Percentiles rank a stretch among this genome's conserved stretches.
Conservation (phyloP, 2,329 filamentous ascomycete species). For the Sporothrix schenckii region DNA sequence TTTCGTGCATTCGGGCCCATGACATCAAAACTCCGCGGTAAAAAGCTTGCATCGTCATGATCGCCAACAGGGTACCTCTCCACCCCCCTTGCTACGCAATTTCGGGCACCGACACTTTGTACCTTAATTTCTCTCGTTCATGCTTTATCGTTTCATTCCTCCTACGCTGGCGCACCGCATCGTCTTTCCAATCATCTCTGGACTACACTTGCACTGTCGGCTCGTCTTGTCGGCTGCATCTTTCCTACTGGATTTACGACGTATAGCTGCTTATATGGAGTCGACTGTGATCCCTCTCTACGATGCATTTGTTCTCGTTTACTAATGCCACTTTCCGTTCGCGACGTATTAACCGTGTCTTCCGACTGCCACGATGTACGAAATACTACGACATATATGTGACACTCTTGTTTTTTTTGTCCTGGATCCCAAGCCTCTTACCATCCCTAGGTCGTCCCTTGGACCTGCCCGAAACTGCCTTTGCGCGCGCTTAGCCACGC, state of each 20-base stretch:
- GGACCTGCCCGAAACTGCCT: constrained; percentile 3
- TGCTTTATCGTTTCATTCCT: constrained; percentile 9
- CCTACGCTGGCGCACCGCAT: neutral
- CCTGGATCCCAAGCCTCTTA: neutral
- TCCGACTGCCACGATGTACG: neutral
- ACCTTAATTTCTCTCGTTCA: constrained; percentile 7
- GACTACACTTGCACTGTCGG: neutral
- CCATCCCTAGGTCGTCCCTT: neutral
- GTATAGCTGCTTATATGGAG: neutral
- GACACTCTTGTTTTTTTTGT: neutral
- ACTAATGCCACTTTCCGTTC: neutral
- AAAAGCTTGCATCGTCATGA: constrained; percentile 7
- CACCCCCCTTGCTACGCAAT: neutral
- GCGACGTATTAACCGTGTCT: constrained; percentile 5
- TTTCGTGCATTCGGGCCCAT: neutral
- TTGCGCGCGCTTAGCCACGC: constrained; percentile 1
- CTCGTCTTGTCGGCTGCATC: constrained; percentile 15
- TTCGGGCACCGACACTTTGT: constrained; percentile 5
- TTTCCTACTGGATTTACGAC: constrained; percentile 4
- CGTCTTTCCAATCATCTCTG: neutral
- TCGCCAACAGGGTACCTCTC: constrained; percentile 3
- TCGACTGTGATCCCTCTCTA: neutral
- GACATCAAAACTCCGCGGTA: neutral
- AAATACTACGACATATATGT: neutral
- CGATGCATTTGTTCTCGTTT: neutral